phyloP scores from a whole-genome alignment of 176 grass and related monocot genomes.

The Lolium multiflorum region DNA sequence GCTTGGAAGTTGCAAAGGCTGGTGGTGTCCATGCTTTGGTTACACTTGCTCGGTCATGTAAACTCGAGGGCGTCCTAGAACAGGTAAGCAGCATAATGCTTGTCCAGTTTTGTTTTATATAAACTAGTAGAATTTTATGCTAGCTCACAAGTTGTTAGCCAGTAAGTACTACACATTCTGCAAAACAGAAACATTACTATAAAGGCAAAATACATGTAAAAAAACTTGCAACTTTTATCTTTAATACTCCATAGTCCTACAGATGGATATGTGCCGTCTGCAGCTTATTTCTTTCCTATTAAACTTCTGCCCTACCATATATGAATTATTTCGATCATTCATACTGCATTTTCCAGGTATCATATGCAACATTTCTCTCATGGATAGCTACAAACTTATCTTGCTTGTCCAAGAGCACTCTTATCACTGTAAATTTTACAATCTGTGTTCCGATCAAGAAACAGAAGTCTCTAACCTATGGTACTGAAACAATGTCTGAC shows the following conservation, averaged over 20 bases:
- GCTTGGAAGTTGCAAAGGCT: slow-evolving; percentile 92
- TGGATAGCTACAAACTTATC: slow-evolving; percentile 8
- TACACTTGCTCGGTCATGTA: slow-evolving; percentile 92
- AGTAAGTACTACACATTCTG: slow-evolving; percentile 2
- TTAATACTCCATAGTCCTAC: slow-evolving; percentile 12
- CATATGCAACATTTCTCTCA: slow-evolving; percentile 28
- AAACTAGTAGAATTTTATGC: slow-evolving; percentile 17
- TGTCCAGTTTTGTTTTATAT: slow-evolving; percentile 25
- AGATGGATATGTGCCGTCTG: neutral
- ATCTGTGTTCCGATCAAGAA: slow-evolving; percentile 5
- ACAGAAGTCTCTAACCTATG: slow-evolving; percentile 20
- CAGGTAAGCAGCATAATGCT: slow-evolving; percentile 58
- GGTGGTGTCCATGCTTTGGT: slow-evolving; percentile 98
- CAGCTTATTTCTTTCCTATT: slow-evolving; percentile 38
- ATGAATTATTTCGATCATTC: slow-evolving; percentile 21
- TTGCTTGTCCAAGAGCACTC: slow-evolving; percentile 11
- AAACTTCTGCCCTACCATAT: slow-evolving; percentile 27
- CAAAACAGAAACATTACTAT: slow-evolving; percentile 2
- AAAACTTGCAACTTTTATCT: slow-evolving; percentile 21
- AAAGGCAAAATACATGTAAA: slow-evolving; percentile 24
- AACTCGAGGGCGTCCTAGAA: slow-evolving; percentile 91
- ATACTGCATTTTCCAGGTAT: slow-evolving; percentile 28
- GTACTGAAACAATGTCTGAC: slow-evolving; percentile 21
- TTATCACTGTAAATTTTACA: slow-evolving; percentile 7
- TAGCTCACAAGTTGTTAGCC: neutral